Conservation (phyloP, 2,329 filamentous ascomycete genomes). For the Fusarium sarcochroum region DNA sequence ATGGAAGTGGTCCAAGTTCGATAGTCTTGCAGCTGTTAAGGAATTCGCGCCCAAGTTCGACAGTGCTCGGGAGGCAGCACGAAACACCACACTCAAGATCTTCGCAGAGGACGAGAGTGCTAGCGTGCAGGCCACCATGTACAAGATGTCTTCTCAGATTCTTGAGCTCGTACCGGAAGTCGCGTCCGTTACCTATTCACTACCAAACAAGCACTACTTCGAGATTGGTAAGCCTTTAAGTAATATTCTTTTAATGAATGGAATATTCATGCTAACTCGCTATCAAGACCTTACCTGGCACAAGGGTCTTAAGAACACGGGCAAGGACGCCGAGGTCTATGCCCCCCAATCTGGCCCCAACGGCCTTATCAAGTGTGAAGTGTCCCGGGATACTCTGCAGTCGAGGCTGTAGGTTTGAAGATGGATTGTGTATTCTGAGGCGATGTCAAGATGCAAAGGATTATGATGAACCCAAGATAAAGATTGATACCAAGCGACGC, state of each 20-base stretch:
- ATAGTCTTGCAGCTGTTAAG: slow-evolving; percentile 76
- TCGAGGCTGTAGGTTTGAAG: slow-evolving; percentile 18
- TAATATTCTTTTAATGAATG: neutral
- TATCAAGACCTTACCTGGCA: slow-evolving; percentile 91
- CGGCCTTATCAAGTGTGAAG: slow-evolving; percentile 94
- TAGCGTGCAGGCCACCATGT: slow-evolving; percentile 98
- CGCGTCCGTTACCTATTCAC: slow-evolving; percentile 80
- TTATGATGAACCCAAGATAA: slow-evolving; percentile 32
- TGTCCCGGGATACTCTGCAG: slow-evolving; percentile 68
- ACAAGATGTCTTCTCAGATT: slow-evolving; percentile 95
- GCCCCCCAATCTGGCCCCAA: slow-evolving; percentile 94
- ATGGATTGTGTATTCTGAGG: slow-evolving; percentile 17
- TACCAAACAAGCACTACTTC: slow-evolving; percentile 99
- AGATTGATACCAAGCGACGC: slow-evolving; percentile 40
- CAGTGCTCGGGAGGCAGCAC: slow-evolving; percentile 81
- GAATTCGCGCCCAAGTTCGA: slow-evolving; percentile 78
- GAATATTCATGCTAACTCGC: slow-evolving; percentile 36
- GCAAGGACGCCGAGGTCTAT: slow-evolving; percentile 95
- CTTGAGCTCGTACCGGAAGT: slow-evolving; percentile 80
- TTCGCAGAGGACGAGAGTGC: slow-evolving; percentile 93
- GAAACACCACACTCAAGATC: slow-evolving; percentile 87
- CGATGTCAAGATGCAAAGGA: slow-evolving; percentile 34
- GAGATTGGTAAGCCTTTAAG: slow-evolving; percentile 79
- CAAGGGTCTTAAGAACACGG: slow-evolving; percentile 94
- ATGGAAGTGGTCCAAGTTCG: slow-evolving; percentile 88